These are phyloP conservation scores for Gymnopilus dilepis DNA, from an alignment of 768 basidiomycete species.

Conservation along the genomic window DNA sequence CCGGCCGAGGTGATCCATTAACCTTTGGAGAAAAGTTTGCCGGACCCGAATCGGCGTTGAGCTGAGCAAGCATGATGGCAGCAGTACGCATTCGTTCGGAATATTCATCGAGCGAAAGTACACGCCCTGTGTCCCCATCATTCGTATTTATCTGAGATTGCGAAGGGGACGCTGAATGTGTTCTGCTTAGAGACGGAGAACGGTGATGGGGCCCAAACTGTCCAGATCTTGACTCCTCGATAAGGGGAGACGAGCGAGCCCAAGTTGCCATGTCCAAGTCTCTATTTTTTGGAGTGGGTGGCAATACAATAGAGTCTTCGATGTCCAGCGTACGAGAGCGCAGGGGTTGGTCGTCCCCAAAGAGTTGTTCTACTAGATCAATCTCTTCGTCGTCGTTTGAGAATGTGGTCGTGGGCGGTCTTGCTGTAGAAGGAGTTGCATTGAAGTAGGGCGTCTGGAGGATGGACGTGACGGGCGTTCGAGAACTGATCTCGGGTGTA, in stretches of 20 bases:
- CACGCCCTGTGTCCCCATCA: slow-evolving; percentile 29
- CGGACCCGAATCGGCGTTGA: slow-evolving; percentile 75
- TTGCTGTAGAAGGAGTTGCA: slow-evolving; percentile 26
- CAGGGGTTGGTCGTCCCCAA: slow-evolving; percentile 78
- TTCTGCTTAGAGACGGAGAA: slow-evolving; percentile 22
- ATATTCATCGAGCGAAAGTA: slow-evolving; percentile 92
- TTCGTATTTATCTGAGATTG: slow-evolving; percentile 12
- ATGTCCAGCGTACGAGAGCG: slow-evolving; percentile 76
- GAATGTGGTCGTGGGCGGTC: slow-evolving; percentile 26
- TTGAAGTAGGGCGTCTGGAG: slow-evolving; percentile 26
- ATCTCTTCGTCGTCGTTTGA: slow-evolving; percentile 76
- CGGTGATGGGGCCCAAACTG: slow-evolving; percentile 16
- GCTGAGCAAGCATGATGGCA: slow-evolving; percentile 96
- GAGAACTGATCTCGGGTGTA: slow-evolving; percentile 26
- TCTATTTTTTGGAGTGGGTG: slow-evolving; percentile 83
- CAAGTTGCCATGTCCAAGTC: slow-evolving; percentile 87
- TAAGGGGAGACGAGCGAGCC: slow-evolving; percentile 64
- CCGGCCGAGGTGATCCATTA: slow-evolving; percentile 26
- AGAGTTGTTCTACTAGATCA: slow-evolving; percentile 95
- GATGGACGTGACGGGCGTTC: slow-evolving; percentile 29
- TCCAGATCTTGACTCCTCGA: slow-evolving; percentile 25
- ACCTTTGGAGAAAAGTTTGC: slow-evolving; percentile 24
- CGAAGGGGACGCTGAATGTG: slow-evolving; percentile 20
- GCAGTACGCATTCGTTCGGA: slow-evolving; percentile 98
- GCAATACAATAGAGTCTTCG: slow-evolving; percentile 84